Percentiles rank a stretch among this genome's conserved stretches.
Conservation (phyloP, 1,139 yeast genomes). For the Trichomonascaceae sp. region DNA sequence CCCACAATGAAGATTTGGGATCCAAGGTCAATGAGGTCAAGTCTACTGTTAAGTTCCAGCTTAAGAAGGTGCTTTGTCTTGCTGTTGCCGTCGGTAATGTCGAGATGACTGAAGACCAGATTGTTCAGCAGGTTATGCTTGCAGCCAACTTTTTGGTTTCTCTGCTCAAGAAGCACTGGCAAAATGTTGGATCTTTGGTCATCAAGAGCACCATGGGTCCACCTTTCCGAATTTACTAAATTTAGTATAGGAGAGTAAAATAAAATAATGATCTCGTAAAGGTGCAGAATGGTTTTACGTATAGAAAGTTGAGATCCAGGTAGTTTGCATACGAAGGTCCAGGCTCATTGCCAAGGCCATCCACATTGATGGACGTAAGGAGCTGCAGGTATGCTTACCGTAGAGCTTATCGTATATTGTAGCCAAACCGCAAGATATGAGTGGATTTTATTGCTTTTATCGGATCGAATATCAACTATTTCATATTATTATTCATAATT, state of each 20-base stretch:
- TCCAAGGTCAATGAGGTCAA: constrained; percentile 93
- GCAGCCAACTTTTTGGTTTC: constrained; percentile 99
- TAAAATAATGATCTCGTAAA: too few relatives aligned
- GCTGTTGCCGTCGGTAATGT: constrained; percentile 98
- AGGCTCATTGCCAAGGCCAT: too few relatives aligned
- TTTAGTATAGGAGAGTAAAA: background rate
- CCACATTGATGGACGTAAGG: too few relatives aligned
- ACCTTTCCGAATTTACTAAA: constrained; percentile 97
- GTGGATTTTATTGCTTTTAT: too few relatives aligned
- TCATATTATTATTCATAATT: too few relatives aligned
- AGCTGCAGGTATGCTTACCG: too few relatives aligned
- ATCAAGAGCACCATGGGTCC: constrained; percentile 99
- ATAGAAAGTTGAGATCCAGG: too few relatives aligned
- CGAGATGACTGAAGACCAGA: constrained; percentile 94
- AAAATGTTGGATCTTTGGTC: constrained; percentile 98
- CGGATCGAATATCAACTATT: too few relatives aligned
- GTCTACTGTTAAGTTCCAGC: constrained; percentile 99
- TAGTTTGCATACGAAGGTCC: too few relatives aligned
- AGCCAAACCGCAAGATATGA: too few relatives aligned
- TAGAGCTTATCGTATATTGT: too few relatives aligned
- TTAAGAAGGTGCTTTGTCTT: constrained; percentile 85
- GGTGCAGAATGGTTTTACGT: too few relatives aligned
- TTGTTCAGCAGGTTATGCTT: constrained; percentile 98
- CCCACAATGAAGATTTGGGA: constrained; percentile 98
- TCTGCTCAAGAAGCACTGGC: constrained; percentile 99